Base-by-base conservation (phyloP, 495 filamentous ascomycete species). In the Penicillium nucicola region DNA sequence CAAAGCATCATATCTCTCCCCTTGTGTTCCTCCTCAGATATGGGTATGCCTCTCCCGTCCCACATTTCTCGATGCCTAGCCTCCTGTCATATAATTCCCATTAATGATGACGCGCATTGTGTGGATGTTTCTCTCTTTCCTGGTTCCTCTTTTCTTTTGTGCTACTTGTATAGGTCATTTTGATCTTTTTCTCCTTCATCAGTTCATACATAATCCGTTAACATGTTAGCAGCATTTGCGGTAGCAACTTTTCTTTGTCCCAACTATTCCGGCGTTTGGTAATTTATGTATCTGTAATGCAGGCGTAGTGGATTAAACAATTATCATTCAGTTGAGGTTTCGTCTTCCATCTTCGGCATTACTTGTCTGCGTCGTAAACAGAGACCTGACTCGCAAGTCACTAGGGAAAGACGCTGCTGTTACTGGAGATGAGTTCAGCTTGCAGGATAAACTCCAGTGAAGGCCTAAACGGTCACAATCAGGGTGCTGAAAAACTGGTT, bases 1-100 rank as follows among this genome's bases (percentile, higher is more conserved):
- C 58, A 55, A 55, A 55, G 28, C 42, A 36, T 51, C 37, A 32
- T 58, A 45, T 48, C 23, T 5, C 20, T 22, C 30, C 35, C 25
- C 13, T 48, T 41, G 40, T 35, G 5, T 22, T 42, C 31, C 19
- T 19, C 23, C 18, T 11, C 32, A 37, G 33, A 14, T 48, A 31
- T 48, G 28, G 30, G 12, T 31, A 38, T 31, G 30, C 31, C 31
- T 56, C 49, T 53, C 48, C 47, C 48, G 42, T 44, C 48, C 25
- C 36, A 40, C 40, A 44, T 44, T 38, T 45, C 22, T 20, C 23
- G n/a, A 31, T 18, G 19, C 30, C 33, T 37, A 42, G 32, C 22
- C 18, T 43, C 30, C 13, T 42, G 31, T 30, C 39, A 51, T 36
- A 23, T 45, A 45, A 46, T 30, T 39, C 37, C 33, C 36, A 37